Base-by-base conservation (phyloP, 148 eudicot genomes). In the Tetragonia tetragonoides region DNA sequence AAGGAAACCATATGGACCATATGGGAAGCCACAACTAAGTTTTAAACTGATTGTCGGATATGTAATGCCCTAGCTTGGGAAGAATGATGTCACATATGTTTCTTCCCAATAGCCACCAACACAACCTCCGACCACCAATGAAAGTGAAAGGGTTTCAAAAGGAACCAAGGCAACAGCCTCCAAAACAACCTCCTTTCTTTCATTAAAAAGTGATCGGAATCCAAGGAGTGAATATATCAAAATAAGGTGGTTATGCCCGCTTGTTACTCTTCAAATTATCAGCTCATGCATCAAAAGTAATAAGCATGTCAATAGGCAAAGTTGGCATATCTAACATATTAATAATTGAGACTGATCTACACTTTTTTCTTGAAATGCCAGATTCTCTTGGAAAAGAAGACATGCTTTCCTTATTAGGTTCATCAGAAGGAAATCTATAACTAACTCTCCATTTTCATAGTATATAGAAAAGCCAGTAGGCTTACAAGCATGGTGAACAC, bases 81-180 rank as follows among this genome's bases (percentile, higher is more conserved):
- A 16, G 11, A 38, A 72, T 72, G 18, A 51, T 11, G 7, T 20
- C 23, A 59, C 3, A 73, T 38, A 18, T 24, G 39, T 56, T 53
- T 53, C 34, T 23, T 42, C 20, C 77, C 77, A 73, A 73, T 28
- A 39, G 46, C 66, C 38, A 73, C 53, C 44, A 38, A 21, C 21
- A 44, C 23, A 73, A 73, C 66, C 5, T 41, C 28, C 38, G 56
- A 7, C 6, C 65, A 24, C 39, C 61, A 70, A 54, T 38, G 6
- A 54, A 72, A 3, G 28, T 60, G 28, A 60, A 3, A 21, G 64
- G 11, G 28, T 15, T 21, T 2, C 64, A 60, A n/a, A 17, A 60
- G 64, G n/a, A n/a, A 17, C 59, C 11, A 14, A 54, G 59, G 15
- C 15, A 3, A 5, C 59, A 54, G 18, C 18, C 16, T 54, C 5